phyloP scores from a whole-genome alignment of 176 grass and related monocot genomes.

The Hsuehochloa calcarea region DNA sequence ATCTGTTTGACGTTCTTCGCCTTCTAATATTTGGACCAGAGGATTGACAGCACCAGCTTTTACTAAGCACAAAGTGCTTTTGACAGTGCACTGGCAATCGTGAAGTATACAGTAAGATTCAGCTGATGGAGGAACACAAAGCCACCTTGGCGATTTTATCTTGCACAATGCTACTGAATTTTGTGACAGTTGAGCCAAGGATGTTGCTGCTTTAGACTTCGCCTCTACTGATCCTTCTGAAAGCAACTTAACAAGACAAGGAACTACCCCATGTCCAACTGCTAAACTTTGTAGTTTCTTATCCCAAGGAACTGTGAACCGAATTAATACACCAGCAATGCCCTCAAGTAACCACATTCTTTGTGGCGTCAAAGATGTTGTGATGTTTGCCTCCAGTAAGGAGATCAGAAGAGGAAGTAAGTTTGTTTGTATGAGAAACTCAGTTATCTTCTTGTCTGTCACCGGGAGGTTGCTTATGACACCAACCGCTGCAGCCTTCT shows the following conservation, averaged over 20 bases:
- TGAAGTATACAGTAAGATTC: slow-evolving; percentile 74
- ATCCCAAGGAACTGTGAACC: slow-evolving; percentile 76
- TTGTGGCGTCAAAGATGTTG: slow-evolving; percentile 21
- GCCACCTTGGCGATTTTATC: slow-evolving; percentile 52
- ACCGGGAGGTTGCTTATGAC: slow-evolving; percentile 70
- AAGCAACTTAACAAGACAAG: slow-evolving; percentile 71
- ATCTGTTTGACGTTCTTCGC: slow-evolving; percentile 59
- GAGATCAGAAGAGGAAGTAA: slow-evolving; percentile 63
- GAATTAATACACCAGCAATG: slow-evolving; percentile 63
- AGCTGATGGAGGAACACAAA: slow-evolving; percentile 59
- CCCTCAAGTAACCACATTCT: slow-evolving; percentile 60
- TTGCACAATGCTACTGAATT: slow-evolving; percentile 47
- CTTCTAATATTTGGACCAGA: slow-evolving; percentile 61
- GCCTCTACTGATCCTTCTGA: slow-evolving; percentile 62
- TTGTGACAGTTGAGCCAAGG: slow-evolving; percentile 71
- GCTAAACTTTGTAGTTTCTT: slow-evolving; percentile 70
- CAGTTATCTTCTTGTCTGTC: slow-evolving; percentile 66
- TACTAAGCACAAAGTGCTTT: slow-evolving; percentile 74
- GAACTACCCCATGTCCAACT: slow-evolving; percentile 56
- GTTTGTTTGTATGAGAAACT: slow-evolving; percentile 61
- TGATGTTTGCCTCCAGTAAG: slow-evolving; percentile 47
- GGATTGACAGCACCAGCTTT: slow-evolving; percentile 62
- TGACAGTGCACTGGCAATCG: slow-evolving; percentile 55
- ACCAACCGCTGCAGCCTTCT: slow-evolving; percentile 66
- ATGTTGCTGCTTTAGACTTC: slow-evolving; percentile 72